These are phyloP conservation scores for Sporothrix schenckii DNA, from an alignment of 2,329 filamentous ascomycete genomes.

Conservation along the genomic window DNA sequence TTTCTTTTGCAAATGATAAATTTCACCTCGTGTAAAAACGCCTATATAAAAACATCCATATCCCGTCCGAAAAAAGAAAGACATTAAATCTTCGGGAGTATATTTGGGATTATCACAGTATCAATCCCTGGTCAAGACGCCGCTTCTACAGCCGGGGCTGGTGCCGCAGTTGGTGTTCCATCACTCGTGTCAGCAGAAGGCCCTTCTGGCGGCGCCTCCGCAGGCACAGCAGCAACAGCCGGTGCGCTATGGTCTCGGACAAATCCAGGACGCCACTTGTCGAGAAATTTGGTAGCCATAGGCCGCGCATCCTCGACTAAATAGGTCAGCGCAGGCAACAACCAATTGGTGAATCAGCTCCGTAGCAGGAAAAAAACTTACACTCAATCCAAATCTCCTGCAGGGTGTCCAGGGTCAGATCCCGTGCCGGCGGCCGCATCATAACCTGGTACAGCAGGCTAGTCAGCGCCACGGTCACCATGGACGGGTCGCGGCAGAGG, in stretches of 20 bases:
- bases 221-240: not conserved
- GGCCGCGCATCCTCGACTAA: conserved; percentile 65
- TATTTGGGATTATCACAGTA: not conserved
- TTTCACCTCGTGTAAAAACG: not conserved
- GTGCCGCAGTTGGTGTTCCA: not conserved
- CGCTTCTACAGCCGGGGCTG: not conserved
- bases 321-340: conserved; percentile 12
- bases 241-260: conserved; percentile 43
- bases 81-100: not conserved
- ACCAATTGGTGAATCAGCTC: not conserved
- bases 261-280: conserved; percentile 63
- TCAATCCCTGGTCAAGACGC: not conserved
- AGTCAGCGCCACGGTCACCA: conserved; percentile 64
- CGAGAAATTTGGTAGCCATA: conserved; percentile 64
- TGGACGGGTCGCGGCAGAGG: conserved; percentile 67
- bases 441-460: conserved; percentile 69
- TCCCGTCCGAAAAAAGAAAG: not conserved
- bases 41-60: not conserved
- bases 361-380: conserved; percentile 47
- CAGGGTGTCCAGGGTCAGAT: conserved; percentile 65
- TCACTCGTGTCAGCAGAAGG: not conserved
- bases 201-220: not conserved
- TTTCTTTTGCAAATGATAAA: too few relatives aligned
- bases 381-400: conserved; percentile 69
- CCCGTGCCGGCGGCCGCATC: conserved; percentile 66